A percentile compares a stretch with the other conserved stretches of the same genome.
Conservation (phyloP, 2,329 filamentous ascomycete species). For the Neofusicoccum parvum region DNA sequence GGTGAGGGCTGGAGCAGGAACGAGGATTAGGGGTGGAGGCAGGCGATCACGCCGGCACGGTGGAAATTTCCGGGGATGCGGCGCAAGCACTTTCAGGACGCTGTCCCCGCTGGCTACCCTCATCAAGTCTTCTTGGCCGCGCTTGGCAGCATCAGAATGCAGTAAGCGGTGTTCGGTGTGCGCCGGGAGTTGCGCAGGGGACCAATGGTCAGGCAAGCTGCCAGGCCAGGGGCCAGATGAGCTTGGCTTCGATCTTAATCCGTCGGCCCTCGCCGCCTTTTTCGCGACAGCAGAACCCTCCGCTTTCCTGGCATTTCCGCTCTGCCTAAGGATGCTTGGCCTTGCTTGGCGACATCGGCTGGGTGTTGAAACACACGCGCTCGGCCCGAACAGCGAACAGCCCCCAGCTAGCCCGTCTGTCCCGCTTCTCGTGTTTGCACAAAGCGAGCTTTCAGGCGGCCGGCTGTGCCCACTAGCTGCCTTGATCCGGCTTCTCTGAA, state of each 20-base stretch:
- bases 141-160: conserved; percentile 10
- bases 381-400: background rate
- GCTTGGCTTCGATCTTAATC: conserved; percentile 11
- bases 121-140: conserved; percentile 12
- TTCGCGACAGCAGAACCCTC: background rate
- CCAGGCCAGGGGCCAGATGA: background rate
- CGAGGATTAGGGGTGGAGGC: background rate
- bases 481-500: too few relatives aligned
- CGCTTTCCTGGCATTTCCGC: background rate
- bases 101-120: background rate
- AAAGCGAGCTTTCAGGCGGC: background rate
- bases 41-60: background rate
- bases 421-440: background rate
- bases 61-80: conserved; percentile 12
- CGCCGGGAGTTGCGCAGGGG: background rate
- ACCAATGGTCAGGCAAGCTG: background rate
- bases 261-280: background rate
- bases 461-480: background rate
- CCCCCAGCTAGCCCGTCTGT: background rate
- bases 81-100: background rate
- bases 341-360: conserved; percentile 9
- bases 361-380: conserved; percentile 1
- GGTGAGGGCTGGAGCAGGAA: background rate
- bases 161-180: background rate
- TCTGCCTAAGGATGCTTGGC: background rate